Evolutionary conservation across 768 basidiomycete genomes (phyloP), one percentile per base, ranked within the genome.

Genomic region (Russula sp.): DNA sequence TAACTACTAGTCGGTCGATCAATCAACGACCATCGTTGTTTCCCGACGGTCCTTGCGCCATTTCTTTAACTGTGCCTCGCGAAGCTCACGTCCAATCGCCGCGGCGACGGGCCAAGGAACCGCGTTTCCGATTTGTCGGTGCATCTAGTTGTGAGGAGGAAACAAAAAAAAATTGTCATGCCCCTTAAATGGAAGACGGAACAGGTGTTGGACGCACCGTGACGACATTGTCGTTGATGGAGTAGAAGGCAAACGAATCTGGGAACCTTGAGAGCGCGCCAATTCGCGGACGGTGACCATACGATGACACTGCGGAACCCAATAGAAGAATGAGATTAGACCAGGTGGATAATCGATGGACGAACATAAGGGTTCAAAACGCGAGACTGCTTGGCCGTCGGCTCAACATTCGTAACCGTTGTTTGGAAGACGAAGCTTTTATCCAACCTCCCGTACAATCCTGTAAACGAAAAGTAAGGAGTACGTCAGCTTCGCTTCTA

Each of bases 191-290:
- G 26, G 8, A 26, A 22, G 22, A 24, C 22, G 4, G 7, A 11
- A 26, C 1, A 24, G 3, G 18, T 26, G 10, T 44, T 56, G 22
- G 32, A 76, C 86, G 64, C 63, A 90, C 89, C 2, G 84, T 89
- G 34, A 83, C 77, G 16, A 90, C 79, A 49, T 80, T 83, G 46
- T 83, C 70, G 16, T 79, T 74, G 8, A 78, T 66, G 0, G 87
- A 76, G 60, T 80, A 70, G 66, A 93, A 92, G 0, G 81, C 74
- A 63, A 90, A 91, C 69, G 79, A 75, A 67, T 93, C 91, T 0
- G 90, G 87, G 72, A 93, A 90, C 0, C 90, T 76, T 93, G 91
- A 0, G 88, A 87, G 48, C 91, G 78, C 9, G 90, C 90, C 16
- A 89, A 77, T 71, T 92, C 90, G 6, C 90, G 81, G 26, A 92